Evolutionary conservation across 768 basidiomycete genomes (phyloP), one percentile per base, ranked within the genome.

Genomic region (Leccinum variicolor): DNA sequence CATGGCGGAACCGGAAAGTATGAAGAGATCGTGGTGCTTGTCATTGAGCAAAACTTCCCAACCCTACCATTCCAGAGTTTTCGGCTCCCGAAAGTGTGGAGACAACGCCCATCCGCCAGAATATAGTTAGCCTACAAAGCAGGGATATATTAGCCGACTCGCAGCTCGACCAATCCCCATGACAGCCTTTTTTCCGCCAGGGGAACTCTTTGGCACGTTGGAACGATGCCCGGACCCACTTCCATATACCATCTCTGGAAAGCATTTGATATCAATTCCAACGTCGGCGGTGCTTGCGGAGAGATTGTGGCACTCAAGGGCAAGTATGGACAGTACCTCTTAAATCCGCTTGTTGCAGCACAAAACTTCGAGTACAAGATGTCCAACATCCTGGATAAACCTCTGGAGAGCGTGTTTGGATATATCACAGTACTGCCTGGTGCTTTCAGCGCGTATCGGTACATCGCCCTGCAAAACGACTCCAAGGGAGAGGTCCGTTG

Each of bases 301-400:
- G 94, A 96, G 77, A 95, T 96, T 56, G 91, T 95, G 11, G 90
- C 91, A 13, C 78, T 93, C 56, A 96, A 95, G 73, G 94, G 94
- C 33, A 88, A 85, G 74, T 93, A 82, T 60, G 87, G 90, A 28
- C 73, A 77, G 63, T 85, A 91, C 68, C 76, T 97, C 36, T 62
- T 95, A 56, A 96, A 96, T 65, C 93, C 94, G 0, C 76, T 91
- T 4, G 89, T 94, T 7, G 92, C 92, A 5, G 90, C 92, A 11
- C 93, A 95, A 76, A 94, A 95, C 66, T 95, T 94, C 60, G 91
- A 94, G 73, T 94, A 95, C 73, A 94, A 94, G 80, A 92, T 92
- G 87, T 85, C 84, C 31, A 95, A 95, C 67, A 96, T 96, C 62
- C 73, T 96, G 56, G 93, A 95, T 67, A 96, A 96, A 69, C 92